Evolutionary conservation across 1,139 yeast species (phyloP), one percentile per base, ranked within the genome.

Genomic region (Diutina rugosa): DNA sequence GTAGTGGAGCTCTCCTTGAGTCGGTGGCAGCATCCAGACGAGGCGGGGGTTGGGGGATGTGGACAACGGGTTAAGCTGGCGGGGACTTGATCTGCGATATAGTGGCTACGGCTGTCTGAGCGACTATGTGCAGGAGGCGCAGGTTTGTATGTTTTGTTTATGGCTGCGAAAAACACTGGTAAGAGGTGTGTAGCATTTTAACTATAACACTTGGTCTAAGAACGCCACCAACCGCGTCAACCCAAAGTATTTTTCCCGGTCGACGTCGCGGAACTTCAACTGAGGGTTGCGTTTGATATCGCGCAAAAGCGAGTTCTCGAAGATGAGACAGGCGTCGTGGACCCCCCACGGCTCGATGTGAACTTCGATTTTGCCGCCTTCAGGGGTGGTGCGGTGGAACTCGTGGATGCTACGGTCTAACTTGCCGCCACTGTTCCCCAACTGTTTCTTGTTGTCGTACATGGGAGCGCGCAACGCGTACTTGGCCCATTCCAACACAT

Each of bases 301-400:
- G 46, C 46, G 16, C 12, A 61, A 55, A 6, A 63, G 54, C 5
- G 51, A 56, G 57, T 69, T 65, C 59, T 76, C 80, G 57, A 73
- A 67, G 59, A 72, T 69, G 49, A 75, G 67, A 30, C 62, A 56
- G 0, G 74, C 60, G 61, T 74, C 80, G 62, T 76, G 80, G 28
- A 74, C 65, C 6, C 80, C 80, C 72, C 72, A 70, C 0, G 79
- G 80, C 60, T 76, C 79, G 45, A 75, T 66, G 57, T 63, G 69
- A 3, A 69, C 60, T 12, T 49, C 41, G 41, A 49, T 10, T 4
- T 32, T 30, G 7, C 53, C 53, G 4, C 53, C 53, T 14, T 30
- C 14, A 12, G 21, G n/a, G 16, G 44, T 30, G 8, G 14, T 30
- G 8, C 29, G 12, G 9, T 32, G 16, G 41, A 14, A 49, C 14